Conservation (phyloP, 2,329 filamentous ascomycete species). For the Beauveria pseudobassiana region DNA sequence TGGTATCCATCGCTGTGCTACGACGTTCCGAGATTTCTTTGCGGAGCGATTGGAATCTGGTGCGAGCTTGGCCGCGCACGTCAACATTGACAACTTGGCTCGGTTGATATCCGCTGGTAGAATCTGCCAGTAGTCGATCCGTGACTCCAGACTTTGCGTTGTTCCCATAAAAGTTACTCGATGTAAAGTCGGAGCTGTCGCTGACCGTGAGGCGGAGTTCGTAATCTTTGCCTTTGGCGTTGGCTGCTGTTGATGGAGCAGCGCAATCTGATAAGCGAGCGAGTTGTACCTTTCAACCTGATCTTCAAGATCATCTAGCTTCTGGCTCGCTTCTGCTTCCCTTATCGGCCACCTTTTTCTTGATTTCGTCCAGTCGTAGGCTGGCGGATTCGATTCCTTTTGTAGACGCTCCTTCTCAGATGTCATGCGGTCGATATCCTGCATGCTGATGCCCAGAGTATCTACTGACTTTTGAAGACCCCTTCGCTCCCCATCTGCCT, state of each 20-base stretch:
- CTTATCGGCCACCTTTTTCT: slow-evolving; percentile 74
- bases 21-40: slow-evolving; percentile 91
- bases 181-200: slow-evolving; percentile 67
- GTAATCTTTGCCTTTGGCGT: slow-evolving; percentile 77
- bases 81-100: slow-evolving; percentile 85
- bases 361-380: slow-evolving; percentile 73
- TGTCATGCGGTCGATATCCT: slow-evolving; percentile 99
- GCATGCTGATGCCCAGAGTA: slow-evolving; percentile 88
- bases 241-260: slow-evolving; percentile 77
- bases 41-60: slow-evolving; percentile 65
- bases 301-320: slow-evolving; percentile 86
- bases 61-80: slow-evolving; percentile 74
- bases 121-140: slow-evolving; percentile 75
- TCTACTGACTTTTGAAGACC: slow-evolving; percentile 81
- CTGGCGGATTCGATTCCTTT: slow-evolving; percentile 70
- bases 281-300: slow-evolving; percentile 90
- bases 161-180: slow-evolving; percentile 45
- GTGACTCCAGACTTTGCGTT: slow-evolving; percentile 31
- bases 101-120: slow-evolving; percentile 81
- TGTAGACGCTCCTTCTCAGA: slow-evolving; percentile 90
- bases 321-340: slow-evolving; percentile 82
- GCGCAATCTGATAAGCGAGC: slow-evolving; percentile 82
- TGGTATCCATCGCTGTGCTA: slow-evolving; percentile 72
- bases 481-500: slow-evolving; percentile 74
- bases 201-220: slow-evolving; percentile 80